phyloP scores from a whole-genome alignment of 164 flowering plant genomes.

The Akebia trifoliata region DNA sequence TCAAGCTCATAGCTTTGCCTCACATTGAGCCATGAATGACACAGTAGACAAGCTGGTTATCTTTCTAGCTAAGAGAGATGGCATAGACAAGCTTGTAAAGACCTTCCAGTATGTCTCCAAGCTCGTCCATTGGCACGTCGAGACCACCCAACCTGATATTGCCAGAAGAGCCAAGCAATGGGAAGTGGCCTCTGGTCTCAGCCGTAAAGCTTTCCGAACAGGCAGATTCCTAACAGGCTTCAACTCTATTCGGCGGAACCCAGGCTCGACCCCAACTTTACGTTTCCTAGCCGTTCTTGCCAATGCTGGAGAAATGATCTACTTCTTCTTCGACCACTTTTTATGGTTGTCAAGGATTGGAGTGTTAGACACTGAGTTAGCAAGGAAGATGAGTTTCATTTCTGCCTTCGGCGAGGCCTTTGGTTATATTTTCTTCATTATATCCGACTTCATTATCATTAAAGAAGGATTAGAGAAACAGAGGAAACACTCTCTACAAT shows the following conservation, averaged over 20 bases:
- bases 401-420: constrained; percentile 90
- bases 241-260: constrained; percentile 63
- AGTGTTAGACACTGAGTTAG: constrained; percentile 51
- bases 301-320: constrained; percentile 91
- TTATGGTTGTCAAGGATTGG: constrained; percentile 84
- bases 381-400: constrained; percentile 71
- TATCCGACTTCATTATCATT: constrained; percentile 56
- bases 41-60: constrained; percentile 83
- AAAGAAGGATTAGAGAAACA: constrained; percentile 40
- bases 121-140: constrained; percentile 68
- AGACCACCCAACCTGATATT: constrained; percentile 36
- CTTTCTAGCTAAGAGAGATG: constrained; percentile 95
- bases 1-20: constrained; percentile 3
- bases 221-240: constrained; percentile 92
- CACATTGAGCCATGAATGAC: constrained; percentile 48
- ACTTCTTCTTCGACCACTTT: constrained; percentile 91
- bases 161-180: constrained; percentile 63
- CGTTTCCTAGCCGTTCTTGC: constrained; percentile 55
- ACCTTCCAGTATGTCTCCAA: constrained; percentile 97
- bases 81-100: constrained; percentile 96
- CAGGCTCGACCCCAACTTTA: constrained; percentile 52
- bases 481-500: constrained; percentile 27
- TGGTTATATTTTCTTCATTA: constrained; percentile 77
- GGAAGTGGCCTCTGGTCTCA: constrained; percentile 85
- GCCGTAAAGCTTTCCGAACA: constrained; percentile 80